Conservation (phyloP, 306 rosid genomes). For the Cercis canadensis region DNA sequence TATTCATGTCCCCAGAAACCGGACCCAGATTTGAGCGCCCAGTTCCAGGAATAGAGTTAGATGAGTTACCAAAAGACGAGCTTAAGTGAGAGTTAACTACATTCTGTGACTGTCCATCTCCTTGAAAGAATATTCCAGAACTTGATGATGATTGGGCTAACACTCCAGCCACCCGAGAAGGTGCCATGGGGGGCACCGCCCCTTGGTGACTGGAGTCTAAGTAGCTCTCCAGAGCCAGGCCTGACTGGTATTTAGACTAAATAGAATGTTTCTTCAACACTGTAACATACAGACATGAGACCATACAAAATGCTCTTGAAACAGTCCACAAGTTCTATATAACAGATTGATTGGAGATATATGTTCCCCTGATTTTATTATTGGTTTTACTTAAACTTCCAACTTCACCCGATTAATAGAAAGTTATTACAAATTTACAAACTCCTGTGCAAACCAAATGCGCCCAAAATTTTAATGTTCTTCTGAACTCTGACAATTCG, state of each 20-base stretch:
- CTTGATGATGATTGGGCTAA: slow-evolving; percentile 85
- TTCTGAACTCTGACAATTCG: slow-evolving; percentile 42
- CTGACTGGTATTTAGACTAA: slow-evolving; percentile 39
- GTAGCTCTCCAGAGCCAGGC: slow-evolving; percentile 84
- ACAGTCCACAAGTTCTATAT: slow-evolving; percentile 25
- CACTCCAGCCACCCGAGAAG: slow-evolving; percentile 93
- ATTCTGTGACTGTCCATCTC: slow-evolving; percentile 84
- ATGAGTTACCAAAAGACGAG: slow-evolving; percentile 82
- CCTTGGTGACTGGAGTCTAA: slow-evolving; percentile 73
- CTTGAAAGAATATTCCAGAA: slow-evolving; percentile 99
- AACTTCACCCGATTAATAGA: slow-evolving; percentile 32
- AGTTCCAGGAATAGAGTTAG: slow-evolving; percentile 76
- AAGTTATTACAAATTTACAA: slow-evolving; percentile 32
- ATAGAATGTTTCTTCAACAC: slow-evolving; percentile 40
- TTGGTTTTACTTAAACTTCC: slow-evolving; percentile 14
- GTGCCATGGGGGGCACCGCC: slow-evolving; percentile 85
- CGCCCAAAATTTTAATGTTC: slow-evolving; percentile 36
- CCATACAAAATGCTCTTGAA: slow-evolving; percentile 26
- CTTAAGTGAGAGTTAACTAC: slow-evolving; percentile 84
- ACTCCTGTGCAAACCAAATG: slow-evolving; percentile 37
- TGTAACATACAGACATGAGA: slow-evolving; percentile 40
- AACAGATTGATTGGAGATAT: not conserved
- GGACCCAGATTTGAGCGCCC: slow-evolving; percentile 83
- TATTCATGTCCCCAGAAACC: slow-evolving; percentile 88
- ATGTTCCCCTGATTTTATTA: not conserved